Percentiles rank a stretch among this genome's conserved stretches.
Evolutionary conservation across 176 grass and related monocot species (phyloP).

Genomic region (Echinochloa phyllopogon): DNA sequence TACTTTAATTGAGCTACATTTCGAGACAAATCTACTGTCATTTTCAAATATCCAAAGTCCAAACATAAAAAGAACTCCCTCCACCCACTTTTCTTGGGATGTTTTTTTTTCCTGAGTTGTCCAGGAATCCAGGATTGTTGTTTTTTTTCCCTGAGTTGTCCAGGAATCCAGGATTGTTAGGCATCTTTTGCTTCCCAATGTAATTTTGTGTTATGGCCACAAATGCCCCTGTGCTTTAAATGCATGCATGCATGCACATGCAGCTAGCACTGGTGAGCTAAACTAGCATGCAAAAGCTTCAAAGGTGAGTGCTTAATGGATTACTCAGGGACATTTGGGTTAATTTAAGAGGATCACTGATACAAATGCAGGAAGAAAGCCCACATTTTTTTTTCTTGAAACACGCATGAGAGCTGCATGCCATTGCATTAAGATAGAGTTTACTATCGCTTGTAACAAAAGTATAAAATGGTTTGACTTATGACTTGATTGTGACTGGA

Average conservation of each 20-base stretch:
- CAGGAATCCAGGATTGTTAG: not conserved
- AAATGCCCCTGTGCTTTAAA: not conserved
- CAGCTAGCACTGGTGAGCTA: not conserved
- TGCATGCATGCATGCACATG: not conserved
- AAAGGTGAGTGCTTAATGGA: too few species aligned
- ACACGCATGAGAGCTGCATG: too few species aligned
- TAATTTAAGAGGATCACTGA: not conserved
- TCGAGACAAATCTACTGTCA: not conserved
- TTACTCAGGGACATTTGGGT: not conserved
- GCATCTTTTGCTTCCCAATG: not conserved
- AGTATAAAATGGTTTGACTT: not conserved
- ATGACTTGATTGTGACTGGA: not conserved
- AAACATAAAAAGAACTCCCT: not conserved
- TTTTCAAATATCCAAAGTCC: not conserved
- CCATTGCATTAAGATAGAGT: too few species aligned
- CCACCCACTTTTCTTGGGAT: not conserved
- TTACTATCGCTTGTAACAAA: not conserved
- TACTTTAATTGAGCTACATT: not conserved
- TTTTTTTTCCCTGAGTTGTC: not conserved
- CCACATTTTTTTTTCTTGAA: too few species aligned
- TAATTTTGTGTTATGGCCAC: not conserved
- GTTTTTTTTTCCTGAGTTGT: not conserved
- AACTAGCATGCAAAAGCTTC: not conserved
- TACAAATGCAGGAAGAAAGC: not conserved
- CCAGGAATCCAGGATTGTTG: not conserved